phyloP scores from a whole-genome alignment of 2,329 filamentous ascomycete genomes.

The Penicillium sp. region DNA sequence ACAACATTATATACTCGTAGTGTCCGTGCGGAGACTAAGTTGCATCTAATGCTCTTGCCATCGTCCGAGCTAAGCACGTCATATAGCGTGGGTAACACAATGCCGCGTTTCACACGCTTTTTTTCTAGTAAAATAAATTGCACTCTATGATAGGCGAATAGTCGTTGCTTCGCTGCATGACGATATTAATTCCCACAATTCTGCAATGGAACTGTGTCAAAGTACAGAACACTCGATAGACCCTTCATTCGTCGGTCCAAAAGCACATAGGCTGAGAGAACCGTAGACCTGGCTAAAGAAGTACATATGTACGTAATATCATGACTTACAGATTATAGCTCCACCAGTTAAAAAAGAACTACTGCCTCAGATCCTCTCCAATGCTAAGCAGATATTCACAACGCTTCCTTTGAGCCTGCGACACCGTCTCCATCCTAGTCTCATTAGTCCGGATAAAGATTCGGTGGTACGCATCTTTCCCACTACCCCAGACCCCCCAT shows the following conservation, averaged over 20 bases:
- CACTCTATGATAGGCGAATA: not conserved
- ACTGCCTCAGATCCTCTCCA: conserved; percentile 47
- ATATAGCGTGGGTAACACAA: not conserved
- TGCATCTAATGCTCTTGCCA: not conserved
- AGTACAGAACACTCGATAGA: not conserved
- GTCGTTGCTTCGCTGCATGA: not conserved
- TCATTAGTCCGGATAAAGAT: conserved; percentile 44
- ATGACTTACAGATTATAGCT: no score
- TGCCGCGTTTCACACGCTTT: not conserved
- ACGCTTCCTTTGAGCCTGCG: conserved; percentile 36
- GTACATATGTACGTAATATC: no score
- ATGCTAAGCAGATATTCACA: conserved; percentile 51
- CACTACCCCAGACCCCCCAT: conserved; percentile 47
- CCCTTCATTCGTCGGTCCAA: not conserved
- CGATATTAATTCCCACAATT: not conserved
- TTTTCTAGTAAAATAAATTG: not conserved
- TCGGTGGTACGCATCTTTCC: conserved; percentile 29
- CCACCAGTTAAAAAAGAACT: not conserved
- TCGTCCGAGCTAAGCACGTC: not conserved
- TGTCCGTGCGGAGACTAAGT: not conserved
- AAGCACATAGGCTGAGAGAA: not conserved
- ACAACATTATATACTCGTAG: not conserved
- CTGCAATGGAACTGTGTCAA: not conserved
- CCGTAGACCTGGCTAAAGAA: no score
- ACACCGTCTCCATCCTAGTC: conserved; percentile 46